phyloP scores from a whole-genome alignment of 306 rosid species.

The Vachellia pachyceras region DNA sequence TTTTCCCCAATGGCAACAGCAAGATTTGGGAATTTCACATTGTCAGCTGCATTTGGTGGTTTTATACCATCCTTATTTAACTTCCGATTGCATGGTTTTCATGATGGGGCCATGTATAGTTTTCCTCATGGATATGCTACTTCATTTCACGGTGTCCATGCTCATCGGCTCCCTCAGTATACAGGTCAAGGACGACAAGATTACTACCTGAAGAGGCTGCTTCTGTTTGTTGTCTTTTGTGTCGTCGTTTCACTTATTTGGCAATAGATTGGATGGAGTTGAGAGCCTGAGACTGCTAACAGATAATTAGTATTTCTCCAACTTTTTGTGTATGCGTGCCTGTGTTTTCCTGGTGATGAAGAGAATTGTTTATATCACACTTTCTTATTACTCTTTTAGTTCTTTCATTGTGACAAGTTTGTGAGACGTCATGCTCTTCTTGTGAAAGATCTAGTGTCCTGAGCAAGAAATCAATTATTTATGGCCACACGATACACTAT shows the following conservation, averaged over 20 bases:
- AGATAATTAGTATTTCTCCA: slow-evolving; percentile 30
- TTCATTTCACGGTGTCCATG: slow-evolving; percentile 65
- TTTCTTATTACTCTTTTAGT: slow-evolving; percentile 25
- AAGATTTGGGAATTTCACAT: slow-evolving; percentile 82
- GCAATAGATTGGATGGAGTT: slow-evolving; percentile 57
- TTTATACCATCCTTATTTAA: slow-evolving; percentile 74
- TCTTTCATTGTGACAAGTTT: slow-evolving; percentile 29
- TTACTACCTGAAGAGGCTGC: slow-evolving; percentile 71
- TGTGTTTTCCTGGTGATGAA: not conserved
- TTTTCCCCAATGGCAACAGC: slow-evolving; percentile 71
- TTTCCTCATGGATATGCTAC: slow-evolving; percentile 69
- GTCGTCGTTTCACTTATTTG: slow-evolving; percentile 69
- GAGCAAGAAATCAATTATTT: slow-evolving; percentile 12
- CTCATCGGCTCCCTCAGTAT: slow-evolving; percentile 56
- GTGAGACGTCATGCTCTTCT: slow-evolving; percentile 21
- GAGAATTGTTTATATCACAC: slow-evolving; percentile 43
- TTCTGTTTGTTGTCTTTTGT: slow-evolving; percentile 57
- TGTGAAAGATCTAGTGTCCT: slow-evolving; percentile 25
- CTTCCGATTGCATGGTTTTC: slow-evolving; percentile 78
- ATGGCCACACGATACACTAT: not conserved
- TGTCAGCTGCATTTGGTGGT: slow-evolving; percentile 85
- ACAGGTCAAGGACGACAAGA: slow-evolving; percentile 73
- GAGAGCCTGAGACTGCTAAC: slow-evolving; percentile 33
- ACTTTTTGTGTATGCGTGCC: slow-evolving; percentile 2
- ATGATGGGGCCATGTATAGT: slow-evolving; percentile 64